Evolutionary conservation across 2,329 filamentous ascomycete species (phyloP), one percentile per base, ranked within the genome.

Genomic region (Exutisphaerella laricina): DNA sequence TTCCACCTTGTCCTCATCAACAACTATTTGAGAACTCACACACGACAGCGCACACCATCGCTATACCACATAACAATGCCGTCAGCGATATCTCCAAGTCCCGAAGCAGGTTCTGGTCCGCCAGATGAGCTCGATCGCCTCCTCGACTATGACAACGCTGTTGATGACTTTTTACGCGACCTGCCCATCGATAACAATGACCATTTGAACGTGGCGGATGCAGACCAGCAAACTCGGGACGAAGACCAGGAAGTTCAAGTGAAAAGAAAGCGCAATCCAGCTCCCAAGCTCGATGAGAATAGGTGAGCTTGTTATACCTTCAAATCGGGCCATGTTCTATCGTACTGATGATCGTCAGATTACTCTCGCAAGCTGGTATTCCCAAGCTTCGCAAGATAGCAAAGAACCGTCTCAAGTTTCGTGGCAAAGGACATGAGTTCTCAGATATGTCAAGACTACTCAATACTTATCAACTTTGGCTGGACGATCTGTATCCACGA

Each of bases 341-440:
- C 9, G 26, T 12, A 17, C 39, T 49, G 26, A 46, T 35, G 17
- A n/a, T 17, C 10, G 5, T 18, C 49, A 88, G 88, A 52, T 69
- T 97, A n/a, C 73, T 97, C 1, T 92, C 88, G 3, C 76, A 82
- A 14, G 77, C 80, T 35, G 92, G 92, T 1, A 88, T 98, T 47
- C 87, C 88, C 1, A 88, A 84, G 57, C 70, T 98, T 39, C 80
- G 85, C 30, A 78, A 74, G 49, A 80, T 81, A 55, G 82, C 86
- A 0, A 80, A 78, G 40, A 75, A 79, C 21, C 75, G 76, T 32
- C 68, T 96, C 14, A 86, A 79, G 52, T 80, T 96, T 55, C 94
- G 90, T 62, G 92, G 92, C 37, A 97, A 94, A 65, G 90, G 89
- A 1, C 87, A 97, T 62, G 92, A 98, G 82, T 97, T 92, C 66